Evolutionary conservation across 2,329 filamentous ascomycete genomes (phyloP), one percentile per base, ranked within the genome.

Genomic region (Lachnellula arida): DNA sequence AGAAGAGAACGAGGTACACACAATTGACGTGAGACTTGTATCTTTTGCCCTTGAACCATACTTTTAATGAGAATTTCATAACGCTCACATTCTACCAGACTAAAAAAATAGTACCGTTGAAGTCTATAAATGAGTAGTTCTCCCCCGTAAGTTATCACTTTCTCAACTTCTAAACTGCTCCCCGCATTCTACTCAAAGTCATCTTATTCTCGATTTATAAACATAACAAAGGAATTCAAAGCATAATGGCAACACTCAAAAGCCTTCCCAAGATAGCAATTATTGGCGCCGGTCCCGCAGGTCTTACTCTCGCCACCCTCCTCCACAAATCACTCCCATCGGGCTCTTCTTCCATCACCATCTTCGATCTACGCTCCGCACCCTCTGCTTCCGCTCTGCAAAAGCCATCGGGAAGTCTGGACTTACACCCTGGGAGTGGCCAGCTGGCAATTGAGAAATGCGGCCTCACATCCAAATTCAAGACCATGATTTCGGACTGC

Each of bases 361-460:
- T 64, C 46, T 65, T 59, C 57, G 61, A 65, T 23, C 56, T 62
- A 12, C 60, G 55, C 4, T n/a, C 48, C 0, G 19, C 25, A 11
- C 56, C 54, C 15, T 14, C 46, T 14, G 17, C 22, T 12, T 22
- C 32, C 12, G 34, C 46, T 8, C 48, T 48, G 6, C 15, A 46
- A 6, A 19, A 32, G 3, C 55, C 58, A 17, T 55, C 71, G 12
- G 78, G 79, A 5, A 76, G 68, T 55, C 74, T 83, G 2, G 79
- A 82, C 60, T 68, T 83, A 0, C 78, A 82, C 12, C 67, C 70
- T 0, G 64, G 70, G 8, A 72, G 73, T 1, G 79, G 79, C 0
- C 72, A 78, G 8, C 65, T 70, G 3, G 79, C 78, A 0, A 63
- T 82, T 8, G 68, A 68, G 9, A 73, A 74, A 46, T 74, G 73